Evolutionary conservation across 2,329 filamentous ascomycete genomes (phyloP).

Genomic region (Exophiala sp.): DNA sequence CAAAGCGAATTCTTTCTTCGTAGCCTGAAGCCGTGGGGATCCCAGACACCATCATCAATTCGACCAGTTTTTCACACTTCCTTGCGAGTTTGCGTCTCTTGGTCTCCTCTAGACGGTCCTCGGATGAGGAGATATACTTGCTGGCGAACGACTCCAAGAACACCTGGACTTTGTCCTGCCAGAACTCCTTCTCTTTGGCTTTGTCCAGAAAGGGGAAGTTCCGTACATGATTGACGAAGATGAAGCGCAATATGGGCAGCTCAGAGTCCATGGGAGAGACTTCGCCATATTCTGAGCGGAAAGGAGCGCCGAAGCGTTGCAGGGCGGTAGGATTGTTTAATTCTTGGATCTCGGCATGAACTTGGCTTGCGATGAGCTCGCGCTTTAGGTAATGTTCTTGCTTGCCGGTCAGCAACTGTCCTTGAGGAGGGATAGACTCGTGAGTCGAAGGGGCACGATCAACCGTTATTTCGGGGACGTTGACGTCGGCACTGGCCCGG

Average conservation of each 20-base stretch:
- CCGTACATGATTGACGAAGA: constrained; percentile 95
- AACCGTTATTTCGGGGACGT: constrained; percentile 10
- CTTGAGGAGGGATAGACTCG: constrained; percentile 41
- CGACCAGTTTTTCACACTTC: constrained; percentile 92
- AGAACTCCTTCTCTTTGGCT: constrained; percentile 97
- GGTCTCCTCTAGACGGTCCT: constrained; percentile 91
- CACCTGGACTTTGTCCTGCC: constrained; percentile 95
- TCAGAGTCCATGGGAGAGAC: constrained; percentile 90
- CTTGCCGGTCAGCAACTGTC: constrained; percentile 75
- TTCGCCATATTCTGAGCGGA: constrained; percentile 86
- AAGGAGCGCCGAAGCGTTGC: constrained; percentile 90
- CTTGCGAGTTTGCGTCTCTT: constrained; percentile 86
- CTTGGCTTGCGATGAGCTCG: constrained; percentile 86
- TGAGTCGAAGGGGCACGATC: constrained; percentile 5
- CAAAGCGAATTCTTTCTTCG: constrained; percentile 93
- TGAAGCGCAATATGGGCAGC: constrained; percentile 85
- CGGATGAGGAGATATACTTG: constrained; percentile 94
- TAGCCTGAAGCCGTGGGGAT: constrained; percentile 94
- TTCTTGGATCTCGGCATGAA: constrained; percentile 82
- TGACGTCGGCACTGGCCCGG: constrained; percentile 8
- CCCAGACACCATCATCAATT: constrained; percentile 99
- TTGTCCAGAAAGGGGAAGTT: constrained; percentile 97
- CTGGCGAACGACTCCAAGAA: constrained; percentile 96
- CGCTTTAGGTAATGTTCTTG: constrained; percentile 99
- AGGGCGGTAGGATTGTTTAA: constrained; percentile 92